These are phyloP conservation scores for Irpex rosettiformis DNA, from an alignment of 1,284 basidiomycete genomes.

Conservation along the genomic window DNA sequence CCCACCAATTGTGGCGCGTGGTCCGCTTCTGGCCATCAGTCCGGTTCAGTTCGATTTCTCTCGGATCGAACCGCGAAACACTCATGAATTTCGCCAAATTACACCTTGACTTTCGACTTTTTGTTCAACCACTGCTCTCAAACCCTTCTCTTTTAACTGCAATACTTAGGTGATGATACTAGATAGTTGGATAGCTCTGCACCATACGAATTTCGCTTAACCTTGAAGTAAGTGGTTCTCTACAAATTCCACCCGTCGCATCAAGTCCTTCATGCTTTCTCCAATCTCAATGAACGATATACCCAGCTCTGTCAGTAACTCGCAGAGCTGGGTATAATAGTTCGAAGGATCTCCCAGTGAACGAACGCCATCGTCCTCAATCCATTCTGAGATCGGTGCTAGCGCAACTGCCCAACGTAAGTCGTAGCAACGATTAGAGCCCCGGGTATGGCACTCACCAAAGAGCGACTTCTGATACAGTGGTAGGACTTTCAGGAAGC, in stretches of 20 bases:
- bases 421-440: background rate
- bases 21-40: no score
- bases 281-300: conserved; percentile 48
- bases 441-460: conserved; percentile 14
- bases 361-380: conserved; percentile 60
- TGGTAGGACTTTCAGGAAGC: conserved; percentile 39
- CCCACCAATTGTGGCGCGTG: no score
- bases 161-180: no score
- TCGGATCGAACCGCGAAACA: no score
- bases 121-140: no score
- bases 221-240: conserved; percentile 4
- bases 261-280: conserved; percentile 34
- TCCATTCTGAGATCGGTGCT: conserved; percentile 53
- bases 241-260: conserved; percentile 26
- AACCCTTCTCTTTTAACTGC: no score
- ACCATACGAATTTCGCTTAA: no score
- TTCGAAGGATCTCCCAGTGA: conserved; percentile 45
- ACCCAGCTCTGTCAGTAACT: conserved; percentile 38
- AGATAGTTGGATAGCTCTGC: no score
- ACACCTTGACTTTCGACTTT: no score
- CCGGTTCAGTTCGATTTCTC: no score
- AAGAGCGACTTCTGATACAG: conserved; percentile 42
- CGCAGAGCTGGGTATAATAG: conserved; percentile 38
- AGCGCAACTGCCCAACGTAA: conserved; percentile 38
- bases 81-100: no score